Evolutionary conservation across 352 stramenopile species (phyloP).

Genomic region (Pythium myriotylum): DNA sequence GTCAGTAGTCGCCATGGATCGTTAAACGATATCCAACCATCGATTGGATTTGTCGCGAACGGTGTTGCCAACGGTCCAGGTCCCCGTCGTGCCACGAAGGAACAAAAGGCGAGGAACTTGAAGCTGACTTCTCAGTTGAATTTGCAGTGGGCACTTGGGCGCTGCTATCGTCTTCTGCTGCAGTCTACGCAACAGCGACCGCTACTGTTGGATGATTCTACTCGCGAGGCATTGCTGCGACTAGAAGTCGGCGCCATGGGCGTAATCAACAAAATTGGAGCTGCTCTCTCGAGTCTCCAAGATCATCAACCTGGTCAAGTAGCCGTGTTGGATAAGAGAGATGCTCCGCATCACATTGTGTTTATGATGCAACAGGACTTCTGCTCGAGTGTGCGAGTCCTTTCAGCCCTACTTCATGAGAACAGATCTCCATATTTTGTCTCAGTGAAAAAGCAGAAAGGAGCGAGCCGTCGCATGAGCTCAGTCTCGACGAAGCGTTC

Average conservation of each 20-base stretch:
- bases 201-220: slow-evolving; percentile 24
- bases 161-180: slow-evolving; percentile 59
- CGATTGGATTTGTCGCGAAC: neutral
- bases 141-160: slow-evolving; percentile 60
- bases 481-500: slow-evolving; percentile 10
- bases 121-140: slow-evolving; percentile 36
- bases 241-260: slow-evolving; percentile 5
- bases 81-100: slow-evolving; percentile 23
- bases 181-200: slow-evolving; percentile 27
- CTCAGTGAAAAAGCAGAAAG: neutral
- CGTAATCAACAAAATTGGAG: slow-evolving; percentile 17
- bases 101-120: slow-evolving; percentile 20
- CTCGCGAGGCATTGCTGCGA: slow-evolving; percentile 23
- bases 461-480: neutral
- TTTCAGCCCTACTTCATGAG: slow-evolving; percentile 6
- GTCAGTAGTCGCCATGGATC: slow-evolving; percentile 25
- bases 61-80: slow-evolving; percentile 1
- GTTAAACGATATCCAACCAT: slow-evolving; percentile 11
- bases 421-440: slow-evolving; percentile 3
- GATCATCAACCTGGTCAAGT: slow-evolving; percentile 1
- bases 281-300: slow-evolving; percentile 5
- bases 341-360: slow-evolving; percentile 24
- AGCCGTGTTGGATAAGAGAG: neutral
- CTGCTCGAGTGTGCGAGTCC: slow-evolving; percentile 34
- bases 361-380: slow-evolving; percentile 79